Evolutionary conservation across 768 basidiomycete species (phyloP).

Genomic region (Auriculariales sp.): DNA sequence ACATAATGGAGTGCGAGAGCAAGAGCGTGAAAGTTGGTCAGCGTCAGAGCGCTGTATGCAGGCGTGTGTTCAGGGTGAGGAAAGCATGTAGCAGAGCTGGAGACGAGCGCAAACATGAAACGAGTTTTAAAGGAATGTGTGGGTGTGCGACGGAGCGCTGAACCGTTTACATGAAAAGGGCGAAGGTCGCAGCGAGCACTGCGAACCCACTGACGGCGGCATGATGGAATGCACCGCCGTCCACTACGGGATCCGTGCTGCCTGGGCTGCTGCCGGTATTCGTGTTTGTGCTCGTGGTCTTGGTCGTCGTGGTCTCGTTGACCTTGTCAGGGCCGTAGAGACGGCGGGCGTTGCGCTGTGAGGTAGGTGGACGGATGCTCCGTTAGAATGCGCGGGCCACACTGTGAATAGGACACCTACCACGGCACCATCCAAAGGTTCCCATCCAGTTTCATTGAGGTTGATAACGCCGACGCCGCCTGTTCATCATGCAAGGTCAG

Average conservation of each 20-base stretch:
- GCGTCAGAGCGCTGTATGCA: no score
- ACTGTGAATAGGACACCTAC: not conserved
- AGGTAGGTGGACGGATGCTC: no score
- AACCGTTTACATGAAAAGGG: not conserved
- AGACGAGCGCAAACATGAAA: no score
- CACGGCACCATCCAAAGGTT: not conserved
- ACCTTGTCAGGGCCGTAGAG: not conserved
- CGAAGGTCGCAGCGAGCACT: not conserved
- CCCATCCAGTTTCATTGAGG: not conserved
- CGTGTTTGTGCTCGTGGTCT: not conserved
- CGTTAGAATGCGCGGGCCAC: not conserved
- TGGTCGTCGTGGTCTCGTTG: not conserved
- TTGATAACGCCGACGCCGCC: not conserved
- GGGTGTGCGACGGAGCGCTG: no score
- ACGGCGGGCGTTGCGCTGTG: not conserved
- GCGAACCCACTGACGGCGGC: not conserved
- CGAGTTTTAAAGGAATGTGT: no score
- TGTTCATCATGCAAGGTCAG: no score
- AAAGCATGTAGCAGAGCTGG: no score
- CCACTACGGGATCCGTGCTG: not conserved
- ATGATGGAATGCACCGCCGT: not conserved
- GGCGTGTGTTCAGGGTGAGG: no score
- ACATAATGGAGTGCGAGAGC: no score
- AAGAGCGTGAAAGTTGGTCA: no score
- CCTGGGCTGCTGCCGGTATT: not conserved